Base-by-base conservation (phyloP, 768 basidiomycete species). In the Trichaptum fuscoviolaceum region DNA sequence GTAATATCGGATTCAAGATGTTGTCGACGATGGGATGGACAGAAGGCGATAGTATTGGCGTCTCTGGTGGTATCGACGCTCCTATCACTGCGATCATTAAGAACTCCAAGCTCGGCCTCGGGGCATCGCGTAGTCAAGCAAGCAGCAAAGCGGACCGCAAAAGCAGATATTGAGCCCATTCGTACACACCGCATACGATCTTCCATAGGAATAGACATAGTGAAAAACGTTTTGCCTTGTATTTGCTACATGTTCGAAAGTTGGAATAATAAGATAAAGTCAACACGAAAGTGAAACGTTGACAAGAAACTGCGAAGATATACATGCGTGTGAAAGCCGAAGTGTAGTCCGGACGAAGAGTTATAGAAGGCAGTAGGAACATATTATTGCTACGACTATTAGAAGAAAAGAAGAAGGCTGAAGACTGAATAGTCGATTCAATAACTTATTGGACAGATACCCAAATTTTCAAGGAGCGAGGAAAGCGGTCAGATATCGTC, bases 11-110 rank as follows among this genome's bases (percentile, higher is more conserved):
- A 0, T 97, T 96, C 79, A 85, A 78, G 78, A 85, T 99, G 86
- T 75, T 98, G 69, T 87, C 89, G 18, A 81, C 84, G 67, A 97
- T 98, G 96, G 96, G 96, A 57, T 96, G 95, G 95, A 75, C 85
- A 2, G 92, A 94, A 71, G 95, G 95, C 0, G 82, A 86, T 57
- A 79, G 83, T 15, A 95, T 96, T 70, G 95, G 95, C 5, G 70
- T 77, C 1, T 77, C 75, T 1, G 80, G 84, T 0, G 93, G 93
- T 0, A 75, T 96, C 65, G 87, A 89, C 26, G 86, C 77, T 6
- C 95, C 95, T 35, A 78, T 97, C 64, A 87, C 87, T 0, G 95
- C 93, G 15, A 84, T 94, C 63, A 89, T 96, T 75, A 97, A 96
- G 78, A 86, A 85, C 67, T 88, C 93, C 20, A 96, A 93, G 77